phyloP scores from a whole-genome alignment of 2,329 filamentous ascomycete genomes.

The Dryadomyces quercus-mongolicae region DNA sequence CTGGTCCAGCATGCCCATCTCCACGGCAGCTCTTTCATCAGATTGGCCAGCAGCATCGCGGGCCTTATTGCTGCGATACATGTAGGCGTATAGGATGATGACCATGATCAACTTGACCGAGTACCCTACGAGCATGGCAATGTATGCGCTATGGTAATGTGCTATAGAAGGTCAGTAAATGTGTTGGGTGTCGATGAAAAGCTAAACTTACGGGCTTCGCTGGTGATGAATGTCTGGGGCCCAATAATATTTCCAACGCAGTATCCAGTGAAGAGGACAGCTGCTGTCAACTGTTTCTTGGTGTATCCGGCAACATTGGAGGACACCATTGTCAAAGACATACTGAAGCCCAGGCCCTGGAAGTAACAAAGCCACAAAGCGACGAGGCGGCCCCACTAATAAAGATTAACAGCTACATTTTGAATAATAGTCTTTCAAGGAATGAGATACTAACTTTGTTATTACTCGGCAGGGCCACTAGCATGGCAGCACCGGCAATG shows the following conservation, averaged over 20 bases:
- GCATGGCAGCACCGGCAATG: slow-evolving; percentile 37
- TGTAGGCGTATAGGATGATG: slow-evolving; percentile 39
- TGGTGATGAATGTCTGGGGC: slow-evolving; percentile 37
- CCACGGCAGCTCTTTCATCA: slow-evolving; percentile 21
- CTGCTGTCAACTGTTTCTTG: slow-evolving; percentile 40
- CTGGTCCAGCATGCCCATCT: slow-evolving; percentile 13
- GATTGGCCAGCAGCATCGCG: slow-evolving; percentile 32
- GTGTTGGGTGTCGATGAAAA: neutral
- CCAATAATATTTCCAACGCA: slow-evolving; percentile 43
- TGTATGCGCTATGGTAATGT: slow-evolving; percentile 33
- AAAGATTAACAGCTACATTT: too few species aligned
- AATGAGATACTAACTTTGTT: slow-evolving; percentile 2
- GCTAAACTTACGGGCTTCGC: slow-evolving; percentile 23
- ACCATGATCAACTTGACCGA: slow-evolving; percentile 37
- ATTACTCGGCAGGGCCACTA: slow-evolving; percentile 30
- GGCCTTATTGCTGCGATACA: slow-evolving; percentile 40
- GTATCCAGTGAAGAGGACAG: slow-evolving; percentile 38
- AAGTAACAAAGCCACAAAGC: slow-evolving; percentile 35
- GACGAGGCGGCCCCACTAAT: slow-evolving; percentile 39
- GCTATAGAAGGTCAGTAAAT: slow-evolving; percentile 10
- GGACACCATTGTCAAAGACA: slow-evolving; percentile 39
- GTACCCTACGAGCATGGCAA: slow-evolving; percentile 46
- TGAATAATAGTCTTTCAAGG: too few species aligned
- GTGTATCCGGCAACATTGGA: slow-evolving; percentile 42
- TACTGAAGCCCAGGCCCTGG: slow-evolving; percentile 28